Evolutionary conservation across 441 rosid species (phyloP), one percentile per base, ranked within the genome.

Genomic region (Gossypium trilobum): DNA sequence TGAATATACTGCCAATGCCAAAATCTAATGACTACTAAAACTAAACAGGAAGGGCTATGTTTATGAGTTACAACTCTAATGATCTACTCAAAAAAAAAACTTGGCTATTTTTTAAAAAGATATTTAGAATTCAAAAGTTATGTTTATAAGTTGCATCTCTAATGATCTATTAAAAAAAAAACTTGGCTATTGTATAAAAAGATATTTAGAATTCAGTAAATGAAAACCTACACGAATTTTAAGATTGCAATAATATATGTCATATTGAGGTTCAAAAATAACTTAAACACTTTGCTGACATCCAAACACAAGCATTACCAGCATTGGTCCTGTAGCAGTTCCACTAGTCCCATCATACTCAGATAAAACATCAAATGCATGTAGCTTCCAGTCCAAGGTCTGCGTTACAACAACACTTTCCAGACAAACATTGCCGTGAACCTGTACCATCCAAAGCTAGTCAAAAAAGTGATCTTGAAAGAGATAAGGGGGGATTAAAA

Each of bases 301-400:
- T 73, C 74, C 75, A 74, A 59, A 73, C 48, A 31, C 55, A 75
- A 77, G 42, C 67, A 78, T 80, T 95, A 95, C 99, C 99, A 95
- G 96, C 99, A 95, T 95, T 6, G 99, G 90, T 78, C 99, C 97
- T 72, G 80, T 77, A 56, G 97, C 90, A 80, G 85, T 78, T 86
- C 78, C 87, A 82, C 82, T 93, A 77, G 76, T 85, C 72, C 98
- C 98, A 79, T 93, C 97, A 86, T 90, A 90, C 86, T 95, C 97
- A 5, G 97, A 91, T 55, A 91, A 81, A 74, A 93, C 97, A 69
- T 95, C 97, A 84, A 95, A 90, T 67, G 98, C 98, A 86, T 93
- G 98, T 80, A 95, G 88, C 88, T 95, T 95, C 99, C 98, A 95
- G 80, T 95, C 99, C 87, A 93, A 79, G 77, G 97, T 90, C 80